These are phyloP conservation scores for Hevea brasiliensis DNA, from an alignment of 345 rosid genomes.

Conservation along the genomic window DNA sequence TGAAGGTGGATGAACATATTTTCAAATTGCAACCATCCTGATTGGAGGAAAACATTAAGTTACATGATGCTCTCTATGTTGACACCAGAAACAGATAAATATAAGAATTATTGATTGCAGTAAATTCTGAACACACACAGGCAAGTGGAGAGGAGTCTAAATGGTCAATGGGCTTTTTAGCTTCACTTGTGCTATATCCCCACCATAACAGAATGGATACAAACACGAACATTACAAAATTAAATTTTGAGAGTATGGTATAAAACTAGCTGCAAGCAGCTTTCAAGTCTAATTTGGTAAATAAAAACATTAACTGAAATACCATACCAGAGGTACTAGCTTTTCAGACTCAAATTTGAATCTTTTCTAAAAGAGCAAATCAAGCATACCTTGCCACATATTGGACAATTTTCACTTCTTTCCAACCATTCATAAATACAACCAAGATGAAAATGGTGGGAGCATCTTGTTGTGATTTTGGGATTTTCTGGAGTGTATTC, in stretches of 20 bases:
- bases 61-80: not conserved
- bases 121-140: not conserved
- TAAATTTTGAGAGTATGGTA: not conserved
- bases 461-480: conserved; percentile 51
- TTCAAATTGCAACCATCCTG: not conserved
- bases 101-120: not conserved
- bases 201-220: not conserved
- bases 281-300: not conserved
- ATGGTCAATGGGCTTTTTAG: not conserved
- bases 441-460: conserved; percentile 74
- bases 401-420: conserved; percentile 73
- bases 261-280: not conserved
- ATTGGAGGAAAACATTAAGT: not conserved
- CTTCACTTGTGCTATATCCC: not conserved
- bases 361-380: not conserved
- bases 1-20: not conserved
- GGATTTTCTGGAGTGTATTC: conserved; percentile 68
- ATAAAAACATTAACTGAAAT: too few relatives aligned
- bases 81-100: not conserved
- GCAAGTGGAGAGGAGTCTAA: too few relatives aligned
- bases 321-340: not conserved
- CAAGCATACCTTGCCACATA: conserved; percentile 60
- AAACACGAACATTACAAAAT: not conserved
- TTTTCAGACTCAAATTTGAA: not conserved
- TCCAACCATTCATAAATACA: conserved; percentile 81